These are phyloP conservation scores for Trifolium subterraneum DNA, from an alignment of 306 rosid genomes.

Conservation along the genomic window DNA sequence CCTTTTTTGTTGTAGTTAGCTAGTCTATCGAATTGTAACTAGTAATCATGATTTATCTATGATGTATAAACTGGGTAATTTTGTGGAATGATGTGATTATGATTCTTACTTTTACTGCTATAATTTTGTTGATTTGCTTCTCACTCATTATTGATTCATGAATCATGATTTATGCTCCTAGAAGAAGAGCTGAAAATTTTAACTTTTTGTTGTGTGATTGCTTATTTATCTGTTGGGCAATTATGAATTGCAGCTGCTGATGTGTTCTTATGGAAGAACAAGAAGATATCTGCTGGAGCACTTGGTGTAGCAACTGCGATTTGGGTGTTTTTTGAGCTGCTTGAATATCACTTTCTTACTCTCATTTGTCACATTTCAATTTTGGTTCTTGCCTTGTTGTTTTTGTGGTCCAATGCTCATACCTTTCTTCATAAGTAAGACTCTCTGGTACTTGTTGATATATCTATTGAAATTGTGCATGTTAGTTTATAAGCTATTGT, in stretches of 20 bases:
- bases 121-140: not conserved
- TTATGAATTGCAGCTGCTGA: slow-evolving; percentile 77
- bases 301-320: slow-evolving; percentile 70
- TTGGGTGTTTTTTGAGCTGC: slow-evolving; percentile 84
- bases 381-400: slow-evolving; percentile 67
- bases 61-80: not conserved
- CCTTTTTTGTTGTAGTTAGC: not conserved
- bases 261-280: slow-evolving; percentile 86
- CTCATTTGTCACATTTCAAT: slow-evolving; percentile 69
- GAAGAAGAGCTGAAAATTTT: not conserved
- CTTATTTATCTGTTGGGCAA: not conserved
- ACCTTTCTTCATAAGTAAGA: slow-evolving; percentile 85
- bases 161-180: not conserved
- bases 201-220: not conserved
- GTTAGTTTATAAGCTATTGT: not conserved
- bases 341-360: slow-evolving; percentile 84
- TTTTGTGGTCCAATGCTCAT: slow-evolving; percentile 91
- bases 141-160: not conserved
- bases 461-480: not conserved
- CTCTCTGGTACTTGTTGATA: not conserved
- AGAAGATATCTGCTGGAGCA: slow-evolving; percentile 80
- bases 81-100: not conserved
- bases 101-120: not conserved
- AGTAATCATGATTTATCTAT: not conserved
- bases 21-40: not conserved